Evolutionary conservation across 1,139 yeast genomes (phyloP).

Genomic region (Ogataea hybrid): DNA sequence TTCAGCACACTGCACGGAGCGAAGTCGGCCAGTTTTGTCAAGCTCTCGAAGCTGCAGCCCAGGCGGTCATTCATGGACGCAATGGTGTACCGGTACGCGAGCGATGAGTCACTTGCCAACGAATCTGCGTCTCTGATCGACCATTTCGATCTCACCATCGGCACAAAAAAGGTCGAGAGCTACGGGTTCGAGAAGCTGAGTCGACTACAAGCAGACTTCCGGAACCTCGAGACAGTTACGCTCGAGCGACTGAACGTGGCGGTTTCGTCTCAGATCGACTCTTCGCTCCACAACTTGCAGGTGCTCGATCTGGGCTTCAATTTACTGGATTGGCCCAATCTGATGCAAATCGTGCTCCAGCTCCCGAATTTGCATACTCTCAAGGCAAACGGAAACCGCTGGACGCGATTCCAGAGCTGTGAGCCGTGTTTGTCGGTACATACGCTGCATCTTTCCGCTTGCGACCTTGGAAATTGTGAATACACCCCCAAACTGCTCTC

Average conservation of each 20-base stretch:
- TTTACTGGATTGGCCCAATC: conserved; percentile 43
- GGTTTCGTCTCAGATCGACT: conserved; percentile 17
- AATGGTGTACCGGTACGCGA: conserved; percentile 46
- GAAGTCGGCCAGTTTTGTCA: conserved; percentile 67
- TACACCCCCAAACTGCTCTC: conserved; percentile 33
- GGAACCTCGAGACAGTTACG: conserved; percentile 46
- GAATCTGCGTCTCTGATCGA: conserved; percentile 6
- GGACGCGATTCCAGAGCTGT: conserved; percentile 24
- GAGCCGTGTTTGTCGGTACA: conserved; percentile 18
- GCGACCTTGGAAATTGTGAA: conserved; percentile 33
- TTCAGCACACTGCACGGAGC: conserved; percentile 34
- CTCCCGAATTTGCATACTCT: conserved; percentile 43
- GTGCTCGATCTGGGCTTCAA: conserved; percentile 64
- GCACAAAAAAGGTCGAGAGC: conserved; percentile 55
- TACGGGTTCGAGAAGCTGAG: conserved; percentile 64
- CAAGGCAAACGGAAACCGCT: conserved; percentile 63
- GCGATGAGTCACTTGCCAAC: conserved; percentile 14
- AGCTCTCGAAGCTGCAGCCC: conserved; percentile 36
- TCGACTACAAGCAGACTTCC: conserved; percentile 45
- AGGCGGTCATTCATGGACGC: conserved; percentile 46
- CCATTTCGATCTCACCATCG: conserved; percentile 35
- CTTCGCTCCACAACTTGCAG: conserved; percentile 33
- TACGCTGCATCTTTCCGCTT: conserved; percentile 35
- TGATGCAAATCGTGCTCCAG: conserved; percentile 38
- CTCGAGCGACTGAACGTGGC: conserved; percentile 41